Conservation (phyloP, 2,329 filamentous ascomycete species). For the Calonectria leucothoes region DNA sequence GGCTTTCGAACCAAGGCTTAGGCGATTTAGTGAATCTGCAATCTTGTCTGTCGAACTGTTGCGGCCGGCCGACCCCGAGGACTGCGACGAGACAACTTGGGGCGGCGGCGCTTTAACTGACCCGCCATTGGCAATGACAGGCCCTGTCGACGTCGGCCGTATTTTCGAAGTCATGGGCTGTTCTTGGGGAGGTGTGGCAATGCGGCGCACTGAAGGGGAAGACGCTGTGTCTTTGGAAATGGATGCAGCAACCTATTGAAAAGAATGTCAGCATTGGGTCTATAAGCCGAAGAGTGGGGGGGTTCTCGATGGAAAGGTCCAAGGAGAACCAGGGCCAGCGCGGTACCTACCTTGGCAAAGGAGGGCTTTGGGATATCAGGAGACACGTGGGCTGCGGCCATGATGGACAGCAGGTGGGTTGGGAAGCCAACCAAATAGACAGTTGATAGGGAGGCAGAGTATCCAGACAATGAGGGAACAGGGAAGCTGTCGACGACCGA, state of each 20-base stretch:
- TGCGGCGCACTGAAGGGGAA: slow-evolving; percentile 44
- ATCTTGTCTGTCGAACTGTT: slow-evolving; percentile 41
- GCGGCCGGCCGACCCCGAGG: slow-evolving; percentile 26
- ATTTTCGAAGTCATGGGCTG: slow-evolving; percentile 31
- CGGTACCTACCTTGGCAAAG: slow-evolving; percentile 76
- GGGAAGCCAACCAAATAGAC: slow-evolving; percentile 35
- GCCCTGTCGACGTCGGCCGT: slow-evolving; percentile 26
- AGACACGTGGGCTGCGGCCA: slow-evolving; percentile 61
- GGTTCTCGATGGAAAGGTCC: background rate
- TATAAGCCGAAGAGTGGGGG: slow-evolving; percentile 15
- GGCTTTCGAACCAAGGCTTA: slow-evolving; percentile 45
- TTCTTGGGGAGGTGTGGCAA: slow-evolving; percentile 40
- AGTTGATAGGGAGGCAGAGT: slow-evolving; percentile 32
- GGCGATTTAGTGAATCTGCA: slow-evolving; percentile 43
- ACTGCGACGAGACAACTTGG: slow-evolving; percentile 34
- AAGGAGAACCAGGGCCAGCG: background rate
- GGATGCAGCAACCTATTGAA: slow-evolving; percentile 61
- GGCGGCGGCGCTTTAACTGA: slow-evolving; percentile 30
- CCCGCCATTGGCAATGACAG: slow-evolving; percentile 43
- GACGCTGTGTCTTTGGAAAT: slow-evolving; percentile 44
- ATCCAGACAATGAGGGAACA: slow-evolving; percentile 31
- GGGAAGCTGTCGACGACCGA: slow-evolving; percentile 28
- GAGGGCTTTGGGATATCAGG: slow-evolving; percentile 69
- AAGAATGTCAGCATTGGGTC: slow-evolving; percentile 32
- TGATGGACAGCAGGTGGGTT: slow-evolving; percentile 44